Evolutionary conservation across 2,329 filamentous ascomycete genomes (phyloP).

Genomic region (Aspergillus sergii): DNA sequence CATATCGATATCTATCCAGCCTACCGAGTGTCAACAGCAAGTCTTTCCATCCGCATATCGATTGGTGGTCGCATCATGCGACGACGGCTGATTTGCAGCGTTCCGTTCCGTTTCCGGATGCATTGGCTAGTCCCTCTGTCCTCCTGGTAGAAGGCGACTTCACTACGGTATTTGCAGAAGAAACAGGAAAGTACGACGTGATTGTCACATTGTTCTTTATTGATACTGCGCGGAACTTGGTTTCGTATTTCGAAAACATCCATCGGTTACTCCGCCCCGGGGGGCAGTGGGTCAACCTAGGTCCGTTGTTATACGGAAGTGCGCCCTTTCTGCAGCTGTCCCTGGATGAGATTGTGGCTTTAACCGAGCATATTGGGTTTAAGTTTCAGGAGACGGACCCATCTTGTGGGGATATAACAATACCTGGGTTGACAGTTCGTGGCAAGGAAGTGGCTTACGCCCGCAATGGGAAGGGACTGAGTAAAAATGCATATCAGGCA

Average conservation of each 20-base stretch:
- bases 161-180: conserved; percentile 41
- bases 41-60: conserved; percentile 55
- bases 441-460: conserved; percentile 56
- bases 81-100: conserved; percentile 53
- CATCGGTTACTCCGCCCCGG: conserved; percentile 50
- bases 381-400: conserved; percentile 50
- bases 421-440: conserved; percentile 45
- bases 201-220: conserved; percentile 64
- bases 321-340: conserved; percentile 58
- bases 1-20: conserved; percentile 53
- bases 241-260: conserved; percentile 59
- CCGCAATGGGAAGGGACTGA: conserved; percentile 55
- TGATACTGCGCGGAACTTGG: conserved; percentile 60
- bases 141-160: conserved; percentile 58
- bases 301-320: conserved; percentile 59
- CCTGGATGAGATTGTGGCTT: conserved; percentile 55
- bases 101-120: conserved; percentile 51
- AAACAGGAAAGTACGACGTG: conserved; percentile 46
- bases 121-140: conserved; percentile 39
- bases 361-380: conserved; percentile 56
- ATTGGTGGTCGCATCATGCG: conserved; percentile 60
- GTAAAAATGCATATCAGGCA: conserved; percentile 56
- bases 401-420: conserved; percentile 47
- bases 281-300: conserved; percentile 60
- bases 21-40: conserved; percentile 20